Conservation (phyloP, 306 rosid species). For the Dalbergia cultrata region DNA sequence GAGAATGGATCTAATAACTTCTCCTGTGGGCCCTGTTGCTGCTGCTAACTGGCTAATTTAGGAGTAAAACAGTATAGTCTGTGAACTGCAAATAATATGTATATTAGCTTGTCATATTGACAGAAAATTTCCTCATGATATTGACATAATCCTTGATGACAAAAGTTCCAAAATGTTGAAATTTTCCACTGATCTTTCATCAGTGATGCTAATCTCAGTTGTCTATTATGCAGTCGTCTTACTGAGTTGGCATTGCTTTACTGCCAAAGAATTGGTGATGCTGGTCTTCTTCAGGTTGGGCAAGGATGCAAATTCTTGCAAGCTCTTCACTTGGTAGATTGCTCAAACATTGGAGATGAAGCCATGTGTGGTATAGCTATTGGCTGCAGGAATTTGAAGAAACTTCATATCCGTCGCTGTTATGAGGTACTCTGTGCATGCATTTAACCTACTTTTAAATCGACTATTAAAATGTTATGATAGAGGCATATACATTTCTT, state of each 20-base stretch:
- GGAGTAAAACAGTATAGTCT: neutral
- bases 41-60: neutral
- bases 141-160: conserved; percentile 28
- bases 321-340: conserved; percentile 94
- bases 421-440: conserved; percentile 69
- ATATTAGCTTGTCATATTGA: conserved; percentile 18
- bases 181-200: conserved; percentile 13
- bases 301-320: conserved; percentile 85
- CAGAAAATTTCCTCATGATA: conserved; percentile 4
- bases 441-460: conserved; percentile 2
- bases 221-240: conserved; percentile 66
- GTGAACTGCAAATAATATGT: neutral
- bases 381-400: conserved; percentile 90
- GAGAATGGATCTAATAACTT: conserved; percentile 12
- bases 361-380: conserved; percentile 84
- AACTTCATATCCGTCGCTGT: conserved; percentile 91
- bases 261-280: conserved; percentile 86
- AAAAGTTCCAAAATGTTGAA: conserved; percentile 21
- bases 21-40: neutral
- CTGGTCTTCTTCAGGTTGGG: conserved; percentile 82
- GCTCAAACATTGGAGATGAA: conserved; percentile 91
- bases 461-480: conserved; percentile 20
- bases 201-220: conserved; percentile 43
- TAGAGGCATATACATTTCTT: conserved; percentile 7
- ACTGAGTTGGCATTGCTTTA: conserved; percentile 80